These are phyloP conservation scores for Cutaneotrichosporon cyanovorans DNA, from an alignment of 1,284 basidiomycete genomes.

Conservation along the genomic window DNA sequence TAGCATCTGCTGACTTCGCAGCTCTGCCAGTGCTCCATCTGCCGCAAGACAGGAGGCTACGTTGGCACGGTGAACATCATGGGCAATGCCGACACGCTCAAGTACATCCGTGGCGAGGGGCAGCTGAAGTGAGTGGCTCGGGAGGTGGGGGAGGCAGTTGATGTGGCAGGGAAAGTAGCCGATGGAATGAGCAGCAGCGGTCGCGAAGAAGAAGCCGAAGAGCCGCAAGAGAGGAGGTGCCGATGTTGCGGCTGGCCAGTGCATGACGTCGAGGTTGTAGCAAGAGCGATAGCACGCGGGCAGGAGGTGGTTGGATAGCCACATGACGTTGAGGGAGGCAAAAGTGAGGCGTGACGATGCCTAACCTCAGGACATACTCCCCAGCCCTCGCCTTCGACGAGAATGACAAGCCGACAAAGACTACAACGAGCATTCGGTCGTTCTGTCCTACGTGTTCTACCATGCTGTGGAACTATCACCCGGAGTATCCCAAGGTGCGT, in stretches of 20 bases:
- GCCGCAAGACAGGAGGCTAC: constrained; percentile 44
- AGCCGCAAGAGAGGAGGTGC: too few relatives aligned
- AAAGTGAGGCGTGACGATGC: too few relatives aligned
- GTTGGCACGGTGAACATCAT: constrained; percentile 44
- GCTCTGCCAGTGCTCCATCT: constrained; percentile 45
- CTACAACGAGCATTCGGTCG: constrained; percentile 25
- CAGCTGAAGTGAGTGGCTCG: constrained; percentile 35
- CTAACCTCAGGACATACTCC: constrained; percentile 30
- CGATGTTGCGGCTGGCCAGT: not conserved
- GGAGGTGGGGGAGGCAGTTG: not conserved
- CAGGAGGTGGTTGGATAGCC: too few relatives aligned
- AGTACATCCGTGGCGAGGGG: constrained; percentile 39
- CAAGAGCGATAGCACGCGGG: too few relatives aligned
- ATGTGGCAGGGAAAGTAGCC: not conserved
- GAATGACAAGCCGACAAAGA: constrained; percentile 33
- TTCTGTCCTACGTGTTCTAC: constrained; percentile 42
- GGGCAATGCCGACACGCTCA: constrained; percentile 42
- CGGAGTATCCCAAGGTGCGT: constrained; percentile 39
- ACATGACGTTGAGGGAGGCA: too few relatives aligned
- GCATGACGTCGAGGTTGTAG: too few relatives aligned
- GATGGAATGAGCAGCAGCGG: too few relatives aligned
- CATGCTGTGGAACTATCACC: constrained; percentile 44
- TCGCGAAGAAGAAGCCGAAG: too few relatives aligned
- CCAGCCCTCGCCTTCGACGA: constrained; percentile 31
- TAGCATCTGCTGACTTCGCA: constrained; percentile 3